Evolutionary conservation across 164 flowering plant species (phyloP), one percentile per base, ranked within the genome.

Genomic region (Litsea cubeba): DNA sequence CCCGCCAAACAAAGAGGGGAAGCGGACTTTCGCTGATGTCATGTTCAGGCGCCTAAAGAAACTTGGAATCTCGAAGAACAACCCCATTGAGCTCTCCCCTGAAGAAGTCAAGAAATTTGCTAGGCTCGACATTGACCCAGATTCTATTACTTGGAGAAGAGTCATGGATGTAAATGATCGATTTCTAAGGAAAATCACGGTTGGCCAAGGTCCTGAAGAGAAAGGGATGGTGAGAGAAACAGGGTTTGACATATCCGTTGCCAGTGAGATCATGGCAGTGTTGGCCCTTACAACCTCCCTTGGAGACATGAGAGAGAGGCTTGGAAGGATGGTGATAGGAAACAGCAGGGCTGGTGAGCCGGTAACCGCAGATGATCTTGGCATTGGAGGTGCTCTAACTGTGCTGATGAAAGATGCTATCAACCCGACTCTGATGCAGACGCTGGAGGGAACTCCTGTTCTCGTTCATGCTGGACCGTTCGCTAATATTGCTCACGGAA

Each of bases 221-320:
- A 94, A 96, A 74, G 98, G 97, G 3, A 90, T 94, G 98, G 85
- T 90, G 50, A 90, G 99, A 80, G 98, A 92, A 85, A 94, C 98
- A 0, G 99, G 94, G 5, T 96, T 96, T 85, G 99, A 96, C 81
- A 96, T 96, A 71, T 86, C 99, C n/a, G 99, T 96, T 74, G 98
- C 99, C 71, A 94, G 98, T 87, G 99, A 96, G 81, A 96, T 96
- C 72, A 96, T 96, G 99, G 99, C 99, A 51, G 99, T 96, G 66
- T 84, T 96, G 76, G 98, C 98, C 57, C 98, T 96, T 25, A 94
- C 98, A 58, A 96, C 97, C 62, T 91, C 97, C 74, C 83, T 94
- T 7, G 80, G 88, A 62, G 99, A 96, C 81, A 94, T 96, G 97
- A 90, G 98, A 68, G 98, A 94, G 83, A 84, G 99, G 76, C 95